phyloP scores from a whole-genome alignment of 129 eudicot species.

The Cynara cardunculus region DNA sequence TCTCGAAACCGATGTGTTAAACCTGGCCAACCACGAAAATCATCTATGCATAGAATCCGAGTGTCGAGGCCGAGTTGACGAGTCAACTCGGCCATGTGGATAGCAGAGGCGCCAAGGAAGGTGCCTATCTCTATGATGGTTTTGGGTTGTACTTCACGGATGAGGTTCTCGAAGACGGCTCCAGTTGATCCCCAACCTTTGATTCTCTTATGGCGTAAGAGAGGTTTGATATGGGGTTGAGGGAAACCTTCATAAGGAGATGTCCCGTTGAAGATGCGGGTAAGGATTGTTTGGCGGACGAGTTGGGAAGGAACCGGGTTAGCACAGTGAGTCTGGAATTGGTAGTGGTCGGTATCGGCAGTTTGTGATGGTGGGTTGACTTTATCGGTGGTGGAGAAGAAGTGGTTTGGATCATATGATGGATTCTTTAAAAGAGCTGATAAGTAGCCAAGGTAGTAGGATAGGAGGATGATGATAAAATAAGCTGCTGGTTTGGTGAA shows the following conservation, averaged over 20 bases:
- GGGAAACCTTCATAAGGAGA: constrained; percentile 71
- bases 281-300: constrained; percentile 40
- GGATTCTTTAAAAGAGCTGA: constrained; percentile 30
- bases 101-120: constrained; percentile 80
- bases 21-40: constrained; percentile 88
- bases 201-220: constrained; percentile 39
- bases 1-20: constrained; percentile 29
- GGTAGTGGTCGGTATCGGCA: constrained; percentile 40
- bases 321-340: constrained; percentile 36
- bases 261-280: constrained; percentile 53
- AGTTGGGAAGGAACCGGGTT: constrained; percentile 32
- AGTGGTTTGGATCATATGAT: not conserved
- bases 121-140: constrained; percentile 76
- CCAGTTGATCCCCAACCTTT: constrained; percentile 80
- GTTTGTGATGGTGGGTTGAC: constrained; percentile 12
- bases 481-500: constrained; percentile 35
- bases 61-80: constrained; percentile 48
- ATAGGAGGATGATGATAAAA: constrained; percentile 33
- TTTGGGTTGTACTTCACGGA: constrained; percentile 44
- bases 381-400: not conserved
- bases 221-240: constrained; percentile 41
- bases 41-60: constrained; percentile 73
- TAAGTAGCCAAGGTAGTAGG: constrained; percentile 47
- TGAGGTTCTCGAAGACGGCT: constrained; percentile 63
- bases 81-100: constrained; percentile 67